Evolutionary conservation across 345 rosid species (phyloP).

Genomic region (Populus deltoides): DNA sequence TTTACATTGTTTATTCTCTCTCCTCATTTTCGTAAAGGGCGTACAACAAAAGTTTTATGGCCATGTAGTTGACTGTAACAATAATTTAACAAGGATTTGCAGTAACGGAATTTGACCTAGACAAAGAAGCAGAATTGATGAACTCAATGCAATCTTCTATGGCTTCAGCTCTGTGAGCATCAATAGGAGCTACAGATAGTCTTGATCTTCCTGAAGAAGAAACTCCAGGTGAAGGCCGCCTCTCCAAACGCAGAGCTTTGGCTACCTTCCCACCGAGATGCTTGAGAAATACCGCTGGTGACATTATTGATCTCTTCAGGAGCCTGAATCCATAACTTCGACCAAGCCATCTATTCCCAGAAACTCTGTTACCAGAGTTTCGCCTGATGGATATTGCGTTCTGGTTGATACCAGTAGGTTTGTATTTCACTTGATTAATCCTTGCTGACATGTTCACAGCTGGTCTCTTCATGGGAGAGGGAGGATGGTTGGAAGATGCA

Average conservation of each 20-base stretch:
- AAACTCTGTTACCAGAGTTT: background rate
- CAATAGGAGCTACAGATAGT: slow-evolving; percentile 38
- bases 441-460: slow-evolving; percentile 32
- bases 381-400: slow-evolving; percentile 11
- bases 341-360: slow-evolving; percentile 24
- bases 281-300: slow-evolving; percentile 46
- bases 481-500: background rate
- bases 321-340: slow-evolving; percentile 50
- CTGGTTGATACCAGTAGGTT: slow-evolving; percentile 11
- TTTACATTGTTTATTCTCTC: background rate
- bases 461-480: background rate
- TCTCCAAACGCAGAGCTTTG: slow-evolving; percentile 40
- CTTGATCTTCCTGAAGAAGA: slow-evolving; percentile 44
- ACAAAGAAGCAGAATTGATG: slow-evolving; percentile 58
- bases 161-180: slow-evolving; percentile 59
- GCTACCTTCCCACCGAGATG: slow-evolving; percentile 40
- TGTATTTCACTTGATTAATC: slow-evolving; percentile 18
- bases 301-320: slow-evolving; percentile 40
- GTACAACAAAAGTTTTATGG: background rate
- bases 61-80: background rate
- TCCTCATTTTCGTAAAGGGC: background rate
- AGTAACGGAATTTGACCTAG: slow-evolving; percentile 47
- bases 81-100: slow-evolving; percentile 17
- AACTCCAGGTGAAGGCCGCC: slow-evolving; percentile 35
- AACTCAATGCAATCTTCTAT: slow-evolving; percentile 83